Percentiles rank a stretch among this genome's conserved stretches.
Conservation (phyloP, 176 grass and related monocot species). For the Bolboschoenus planiculmis region DNA sequence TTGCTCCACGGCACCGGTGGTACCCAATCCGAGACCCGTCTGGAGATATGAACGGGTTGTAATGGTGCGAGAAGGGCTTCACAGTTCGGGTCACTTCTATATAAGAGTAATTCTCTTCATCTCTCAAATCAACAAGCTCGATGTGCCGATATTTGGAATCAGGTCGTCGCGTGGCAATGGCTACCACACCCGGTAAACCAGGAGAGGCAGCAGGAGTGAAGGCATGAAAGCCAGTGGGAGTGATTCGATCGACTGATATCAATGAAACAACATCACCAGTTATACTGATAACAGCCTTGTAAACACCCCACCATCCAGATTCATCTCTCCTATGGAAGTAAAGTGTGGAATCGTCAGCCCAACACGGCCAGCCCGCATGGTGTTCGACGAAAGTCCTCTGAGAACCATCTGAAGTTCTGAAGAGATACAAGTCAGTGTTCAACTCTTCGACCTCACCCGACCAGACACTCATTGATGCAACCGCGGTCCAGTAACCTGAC, state of each 20-base stretch:
- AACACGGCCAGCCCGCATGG: slow-evolving; percentile 67
- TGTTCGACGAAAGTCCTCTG: slow-evolving; percentile 32
- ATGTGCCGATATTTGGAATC: slow-evolving; percentile 66
- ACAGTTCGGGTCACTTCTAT: slow-evolving; percentile 47
- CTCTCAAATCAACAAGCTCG: slow-evolving; percentile 56
- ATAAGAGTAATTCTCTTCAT: slow-evolving; percentile 23
- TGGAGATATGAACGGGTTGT: slow-evolving; percentile 73
- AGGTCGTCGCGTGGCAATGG: slow-evolving; percentile 60
- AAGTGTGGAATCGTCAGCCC: slow-evolving; percentile 66
- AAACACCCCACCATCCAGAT: slow-evolving; percentile 73
- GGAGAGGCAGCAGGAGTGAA: slow-evolving; percentile 76
- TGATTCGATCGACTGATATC: slow-evolving; percentile 42
- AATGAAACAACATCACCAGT: not conserved
- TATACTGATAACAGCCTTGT: slow-evolving; percentile 42
- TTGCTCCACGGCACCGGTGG: slow-evolving; percentile 72
- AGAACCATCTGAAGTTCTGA: slow-evolving; percentile 55
- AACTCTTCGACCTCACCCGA: slow-evolving; percentile 67
- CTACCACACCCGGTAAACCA: slow-evolving; percentile 49
- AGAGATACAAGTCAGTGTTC: slow-evolving; percentile 56
- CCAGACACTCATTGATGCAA: slow-evolving; percentile 49
- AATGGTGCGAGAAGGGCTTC: slow-evolving; percentile 60
- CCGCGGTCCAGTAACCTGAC: slow-evolving; percentile 69
- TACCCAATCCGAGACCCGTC: slow-evolving; percentile 56
- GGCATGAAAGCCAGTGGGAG: slow-evolving; percentile 64
- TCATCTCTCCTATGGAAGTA: slow-evolving; percentile 76